A percentile compares a stretch with the other conserved stretches of the same genome.
These are phyloP conservation scores for Capronia epimyces DNA, from an alignment of 2,329 filamentous ascomycete genomes.

Conservation along the genomic window DNA sequence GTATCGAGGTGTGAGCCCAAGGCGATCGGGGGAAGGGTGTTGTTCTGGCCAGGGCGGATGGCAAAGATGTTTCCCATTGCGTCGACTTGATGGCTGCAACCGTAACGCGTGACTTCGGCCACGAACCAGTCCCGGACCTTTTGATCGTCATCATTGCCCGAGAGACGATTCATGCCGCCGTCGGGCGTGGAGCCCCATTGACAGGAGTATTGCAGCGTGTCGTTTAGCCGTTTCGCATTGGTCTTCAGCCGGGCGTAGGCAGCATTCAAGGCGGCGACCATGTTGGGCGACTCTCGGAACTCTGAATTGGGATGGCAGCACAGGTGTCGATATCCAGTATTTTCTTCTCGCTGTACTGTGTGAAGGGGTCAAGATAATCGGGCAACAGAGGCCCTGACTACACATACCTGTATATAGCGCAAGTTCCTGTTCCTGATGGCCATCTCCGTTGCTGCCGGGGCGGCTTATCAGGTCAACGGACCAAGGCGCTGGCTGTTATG, in stretches of 20 bases:
- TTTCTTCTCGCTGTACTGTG: no score
- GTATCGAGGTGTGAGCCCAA: conserved; percentile 40
- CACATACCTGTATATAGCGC: no score
- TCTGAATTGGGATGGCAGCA: no score
- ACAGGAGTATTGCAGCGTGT: neutral
- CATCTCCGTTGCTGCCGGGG: no score
- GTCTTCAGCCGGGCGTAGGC: neutral
- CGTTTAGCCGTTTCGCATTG: neutral
- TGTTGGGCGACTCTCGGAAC: no score
- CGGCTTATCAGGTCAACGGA: no score
- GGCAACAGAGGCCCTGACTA: no score
- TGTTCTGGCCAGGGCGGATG: conserved; percentile 56
- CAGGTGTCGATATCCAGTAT: no score
- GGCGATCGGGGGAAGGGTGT: conserved; percentile 43
- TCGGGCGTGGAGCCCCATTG: conserved; percentile 12
- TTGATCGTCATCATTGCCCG: conserved; percentile 66
- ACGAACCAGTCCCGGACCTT: conserved; percentile 70
- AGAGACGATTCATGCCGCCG: conserved; percentile 47
- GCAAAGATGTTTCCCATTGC: conserved; percentile 81
- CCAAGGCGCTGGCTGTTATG: no score
- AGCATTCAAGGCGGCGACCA: neutral
- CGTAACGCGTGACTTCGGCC: conserved; percentile 55
- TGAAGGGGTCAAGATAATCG: no score
- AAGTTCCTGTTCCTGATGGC: no score
- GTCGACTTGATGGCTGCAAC: conserved; percentile 63